These are phyloP conservation scores for Schwanniomyces etchellsii DNA, from an alignment of 1,139 yeast species.

Conservation along the genomic window DNA sequence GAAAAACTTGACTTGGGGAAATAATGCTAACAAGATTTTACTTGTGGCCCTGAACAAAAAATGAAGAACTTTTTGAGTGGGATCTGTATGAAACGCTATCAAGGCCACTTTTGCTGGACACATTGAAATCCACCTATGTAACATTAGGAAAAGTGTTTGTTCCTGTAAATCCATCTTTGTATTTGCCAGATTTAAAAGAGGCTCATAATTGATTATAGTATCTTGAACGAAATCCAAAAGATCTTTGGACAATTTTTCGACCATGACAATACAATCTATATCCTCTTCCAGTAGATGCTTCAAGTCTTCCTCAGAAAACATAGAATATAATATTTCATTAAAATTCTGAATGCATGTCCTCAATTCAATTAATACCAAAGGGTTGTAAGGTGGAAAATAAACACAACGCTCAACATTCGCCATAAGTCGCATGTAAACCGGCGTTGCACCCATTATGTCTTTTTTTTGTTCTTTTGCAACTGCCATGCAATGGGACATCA, in stretches of 20 bases:
- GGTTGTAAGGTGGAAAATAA: slow-evolving; percentile 35
- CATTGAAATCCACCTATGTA: slow-evolving; percentile 34
- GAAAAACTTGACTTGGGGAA: slow-evolving; percentile 39
- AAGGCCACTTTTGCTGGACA: slow-evolving; percentile 27
- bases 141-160: slow-evolving; percentile 30
- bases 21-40: slow-evolving; percentile 30
- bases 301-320: slow-evolving; percentile 1
- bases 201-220: slow-evolving; percentile 22
- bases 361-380: slow-evolving; percentile 27
- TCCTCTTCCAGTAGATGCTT: slow-evolving; percentile 3
- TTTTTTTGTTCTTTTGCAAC: slow-evolving; percentile 12
- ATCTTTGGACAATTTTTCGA: slow-evolving; percentile 16
- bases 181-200: slow-evolving; percentile 20
- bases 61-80: slow-evolving; percentile 28
- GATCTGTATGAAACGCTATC: slow-evolving; percentile 17
- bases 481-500: slow-evolving; percentile 26
- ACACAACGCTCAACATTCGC: slow-evolving; percentile 31
- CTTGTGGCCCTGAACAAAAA: slow-evolving; percentile 31
- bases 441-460: slow-evolving; percentile 22
- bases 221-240: slow-evolving; percentile 21
- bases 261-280: slow-evolving; percentile 11
- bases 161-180: slow-evolving; percentile 28
- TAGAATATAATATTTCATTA: slow-evolving; percentile 10
- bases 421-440: slow-evolving; percentile 29
- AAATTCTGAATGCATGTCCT: slow-evolving; percentile 17